These are phyloP conservation scores for Hypholoma sublateritium DNA, from an alignment of 768 basidiomycete species.

Conservation along the genomic window DNA sequence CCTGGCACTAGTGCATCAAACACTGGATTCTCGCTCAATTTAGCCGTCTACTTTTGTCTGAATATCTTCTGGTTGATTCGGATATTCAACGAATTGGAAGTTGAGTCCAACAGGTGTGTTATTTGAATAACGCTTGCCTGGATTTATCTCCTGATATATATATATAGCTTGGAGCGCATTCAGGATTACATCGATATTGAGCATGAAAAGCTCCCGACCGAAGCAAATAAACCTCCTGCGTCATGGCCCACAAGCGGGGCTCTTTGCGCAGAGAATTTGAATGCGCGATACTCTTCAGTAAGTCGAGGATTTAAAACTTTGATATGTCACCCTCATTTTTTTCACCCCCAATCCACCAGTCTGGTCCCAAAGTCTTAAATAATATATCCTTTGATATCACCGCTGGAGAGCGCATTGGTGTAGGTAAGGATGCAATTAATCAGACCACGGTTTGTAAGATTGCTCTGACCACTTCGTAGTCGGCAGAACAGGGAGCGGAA, in stretches of 20 bases:
- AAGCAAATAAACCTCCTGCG: constrained; percentile 54
- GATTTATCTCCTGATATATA: not conserved
- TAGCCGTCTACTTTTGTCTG: constrained; percentile 56
- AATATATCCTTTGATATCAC: constrained; percentile 51
- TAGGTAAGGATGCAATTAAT: constrained; percentile 16
- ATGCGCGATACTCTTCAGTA: constrained; percentile 51
- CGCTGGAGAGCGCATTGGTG: constrained; percentile 58
- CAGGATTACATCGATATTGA: constrained; percentile 62
- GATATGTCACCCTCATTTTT: too few relatives aligned
- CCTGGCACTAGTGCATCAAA: constrained; percentile 36
- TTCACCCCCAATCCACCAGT: constrained; percentile 16
- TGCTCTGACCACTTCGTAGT: constrained; percentile 24
- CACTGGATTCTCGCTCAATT: constrained; percentile 54
- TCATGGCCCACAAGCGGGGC: constrained; percentile 66
- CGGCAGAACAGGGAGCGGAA: constrained; percentile 47
- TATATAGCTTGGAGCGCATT: constrained; percentile 61
- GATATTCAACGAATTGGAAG: constrained; percentile 41
- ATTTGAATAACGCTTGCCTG: not conserved
- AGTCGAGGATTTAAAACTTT: not conserved
- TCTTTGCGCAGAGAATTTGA: constrained; percentile 52
- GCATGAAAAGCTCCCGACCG: constrained; percentile 45
- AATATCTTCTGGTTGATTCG: constrained; percentile 53
- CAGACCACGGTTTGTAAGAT: not conserved
- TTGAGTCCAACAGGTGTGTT: constrained; percentile 29
- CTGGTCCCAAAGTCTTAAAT: constrained; percentile 53